Conservation (phyloP, 495 filamentous ascomycete species). For the Pseudotulostoma volvatum region DNA sequence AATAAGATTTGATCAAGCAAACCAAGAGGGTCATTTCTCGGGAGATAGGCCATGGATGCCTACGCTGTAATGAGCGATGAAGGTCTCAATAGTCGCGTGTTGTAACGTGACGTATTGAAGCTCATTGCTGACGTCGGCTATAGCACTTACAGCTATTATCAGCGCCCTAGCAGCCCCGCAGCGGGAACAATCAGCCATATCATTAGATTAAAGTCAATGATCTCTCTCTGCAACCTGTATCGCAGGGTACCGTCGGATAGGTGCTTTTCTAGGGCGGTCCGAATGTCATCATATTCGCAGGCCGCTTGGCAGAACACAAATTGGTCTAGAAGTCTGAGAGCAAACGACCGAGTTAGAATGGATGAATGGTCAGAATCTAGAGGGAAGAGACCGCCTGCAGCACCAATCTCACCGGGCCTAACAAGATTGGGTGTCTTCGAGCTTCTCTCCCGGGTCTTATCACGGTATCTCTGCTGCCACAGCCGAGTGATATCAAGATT, state of each 20-base stretch:
- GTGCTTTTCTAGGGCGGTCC: background rate
- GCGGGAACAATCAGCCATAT: slow-evolving; percentile 19
- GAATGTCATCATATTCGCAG: background rate
- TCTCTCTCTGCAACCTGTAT: slow-evolving; percentile 6
- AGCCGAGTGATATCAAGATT: too few species aligned
- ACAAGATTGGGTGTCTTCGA: too few species aligned
- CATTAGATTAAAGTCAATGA: slow-evolving; percentile 16
- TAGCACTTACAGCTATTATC: slow-evolving; percentile 9
- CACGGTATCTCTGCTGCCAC: too few species aligned
- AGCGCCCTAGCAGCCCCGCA: slow-evolving; percentile 22
- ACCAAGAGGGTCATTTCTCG: slow-evolving; percentile 19
- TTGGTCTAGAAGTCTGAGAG: too few species aligned
- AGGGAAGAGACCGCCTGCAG: too few species aligned
- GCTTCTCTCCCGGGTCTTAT: too few species aligned
- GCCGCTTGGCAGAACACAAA: background rate
- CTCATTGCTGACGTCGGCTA: slow-evolving; percentile 21
- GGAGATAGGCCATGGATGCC: slow-evolving; percentile 15
- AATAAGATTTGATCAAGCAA: slow-evolving; percentile 18
- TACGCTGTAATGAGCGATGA: slow-evolving; percentile 21
- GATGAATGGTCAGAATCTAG: too few species aligned
- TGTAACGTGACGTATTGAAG: slow-evolving; percentile 25
- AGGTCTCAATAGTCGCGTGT: slow-evolving; percentile 19
- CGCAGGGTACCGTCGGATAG: background rate
- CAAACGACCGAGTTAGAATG: too few species aligned
- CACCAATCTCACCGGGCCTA: too few species aligned